Evolutionary conservation across 106 monocot genomes (phyloP).

Genomic region (Ottelia alismoides): DNA sequence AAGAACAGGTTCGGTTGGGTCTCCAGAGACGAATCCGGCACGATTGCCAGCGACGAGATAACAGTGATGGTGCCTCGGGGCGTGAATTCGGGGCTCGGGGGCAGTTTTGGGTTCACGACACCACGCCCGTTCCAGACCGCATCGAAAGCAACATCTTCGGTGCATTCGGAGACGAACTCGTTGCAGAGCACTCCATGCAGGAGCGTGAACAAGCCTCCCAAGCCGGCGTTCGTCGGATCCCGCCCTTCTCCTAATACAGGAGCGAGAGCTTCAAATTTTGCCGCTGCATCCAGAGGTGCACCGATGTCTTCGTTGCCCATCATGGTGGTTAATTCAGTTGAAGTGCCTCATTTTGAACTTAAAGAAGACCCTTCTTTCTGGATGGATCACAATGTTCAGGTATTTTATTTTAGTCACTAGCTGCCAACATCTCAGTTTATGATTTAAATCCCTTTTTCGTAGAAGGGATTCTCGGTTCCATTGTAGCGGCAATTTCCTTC

Average conservation of each 20-base stretch:
- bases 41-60: slow-evolving; percentile 2
- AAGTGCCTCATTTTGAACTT: slow-evolving; percentile 76
- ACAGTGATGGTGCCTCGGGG: slow-evolving; percentile 16
- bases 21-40: slow-evolving; percentile 19
- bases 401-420: slow-evolving; percentile 6
- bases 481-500: too few species aligned
- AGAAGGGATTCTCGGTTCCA: too few species aligned
- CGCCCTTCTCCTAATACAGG: slow-evolving; percentile 23
- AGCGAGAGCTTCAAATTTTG: slow-evolving; percentile 17
- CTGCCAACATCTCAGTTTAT: too few species aligned
- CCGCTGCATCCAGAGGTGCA: slow-evolving; percentile 24
- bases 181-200: slow-evolving; percentile 76
- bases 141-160: slow-evolving; percentile 37
- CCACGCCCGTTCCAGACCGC: slow-evolving; percentile 35
- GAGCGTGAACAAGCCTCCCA: slow-evolving; percentile 53
- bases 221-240: slow-evolving; percentile 20
- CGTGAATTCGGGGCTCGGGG: slow-evolving; percentile 21
- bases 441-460: too few species aligned
- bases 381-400: slow-evolving; percentile 98
- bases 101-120: slow-evolving; percentile 25
- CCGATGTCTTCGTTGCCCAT: slow-evolving; percentile 13
- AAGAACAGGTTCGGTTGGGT: slow-evolving; percentile 63
- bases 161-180: slow-evolving; percentile 55
- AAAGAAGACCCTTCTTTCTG: slow-evolving; percentile 88
- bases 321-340: slow-evolving; percentile 23